Evolutionary conservation across 192 early-diverging fungal genomes (phyloP).

Genomic region (Coemansia sp.): DNA sequence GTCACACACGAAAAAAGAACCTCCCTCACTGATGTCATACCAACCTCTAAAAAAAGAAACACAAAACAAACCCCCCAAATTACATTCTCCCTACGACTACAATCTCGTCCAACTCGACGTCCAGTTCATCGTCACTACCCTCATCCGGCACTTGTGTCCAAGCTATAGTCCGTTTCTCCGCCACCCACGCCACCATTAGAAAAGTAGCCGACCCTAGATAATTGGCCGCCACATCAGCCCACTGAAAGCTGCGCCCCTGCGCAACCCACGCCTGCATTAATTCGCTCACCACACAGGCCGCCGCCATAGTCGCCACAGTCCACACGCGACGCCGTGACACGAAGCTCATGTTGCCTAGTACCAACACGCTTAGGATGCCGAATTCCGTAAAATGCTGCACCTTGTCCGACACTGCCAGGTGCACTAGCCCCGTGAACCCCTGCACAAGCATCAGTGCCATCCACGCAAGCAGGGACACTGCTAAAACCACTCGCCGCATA

Average conservation of each 20-base stretch:
- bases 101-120: conserved; percentile 52
- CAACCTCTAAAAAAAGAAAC: conserved; percentile 3
- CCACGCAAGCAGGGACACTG: conserved; percentile 24
- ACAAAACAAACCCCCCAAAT: not conserved
- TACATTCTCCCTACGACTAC: conserved; percentile 13
- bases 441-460: conserved; percentile 27
- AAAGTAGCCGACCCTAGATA: conserved; percentile 34
- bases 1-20: not conserved
- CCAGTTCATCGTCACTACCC: conserved; percentile 32
- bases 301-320: conserved; percentile 15
- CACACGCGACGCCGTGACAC: conserved; percentile 33
- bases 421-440: conserved; percentile 40
- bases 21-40: not conserved
- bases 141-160: conserved; percentile 15
- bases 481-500: conserved; percentile 11
- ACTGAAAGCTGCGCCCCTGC: conserved; percentile 39
- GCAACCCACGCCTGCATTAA: conserved; percentile 32
- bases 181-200: conserved; percentile 47
- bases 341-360: conserved; percentile 18
- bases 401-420: conserved; percentile 35
- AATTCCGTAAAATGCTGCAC: conserved; percentile 46
- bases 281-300: conserved; percentile 38
- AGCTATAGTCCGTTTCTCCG: conserved; percentile 24
- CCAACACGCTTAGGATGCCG: conserved; percentile 29
- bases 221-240: conserved; percentile 42